phyloP scores from a whole-genome alignment of 1,139 yeast genomes.

The Spencermartinsiella ligniputridi region DNA sequence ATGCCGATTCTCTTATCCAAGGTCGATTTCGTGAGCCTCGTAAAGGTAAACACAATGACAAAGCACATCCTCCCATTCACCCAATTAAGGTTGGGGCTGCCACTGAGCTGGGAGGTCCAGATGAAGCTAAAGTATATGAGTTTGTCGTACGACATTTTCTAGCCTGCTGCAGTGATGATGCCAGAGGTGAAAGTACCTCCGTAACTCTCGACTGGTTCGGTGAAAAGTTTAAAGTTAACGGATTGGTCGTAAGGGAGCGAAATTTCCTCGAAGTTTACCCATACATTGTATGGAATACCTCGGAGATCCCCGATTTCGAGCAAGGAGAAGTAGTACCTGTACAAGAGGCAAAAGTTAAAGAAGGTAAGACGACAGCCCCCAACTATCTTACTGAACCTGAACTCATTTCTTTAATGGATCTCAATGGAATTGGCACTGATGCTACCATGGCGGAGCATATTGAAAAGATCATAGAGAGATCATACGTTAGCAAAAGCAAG shows the following conservation, averaged over 20 bases:
- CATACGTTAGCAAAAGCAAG: conserved; percentile 52
- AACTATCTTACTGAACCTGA: conserved; percentile 85
- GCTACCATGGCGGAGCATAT: conserved; percentile 99
- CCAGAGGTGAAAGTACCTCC: conserved; percentile 66
- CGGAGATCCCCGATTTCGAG: conserved; percentile 61
- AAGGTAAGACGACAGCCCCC: conserved; percentile 81
- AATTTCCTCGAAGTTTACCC: conserved; percentile 79
- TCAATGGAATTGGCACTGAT: conserved; percentile 96
- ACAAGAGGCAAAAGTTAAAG: conserved; percentile 52
- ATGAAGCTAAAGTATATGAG: conserved; percentile 73
- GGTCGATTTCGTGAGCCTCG: conserved; percentile 59
- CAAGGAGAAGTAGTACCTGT: conserved; percentile 55
- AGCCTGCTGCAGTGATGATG: conserved; percentile 92
- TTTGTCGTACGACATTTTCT: conserved; percentile 81
- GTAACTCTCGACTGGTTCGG: conserved; percentile 70
- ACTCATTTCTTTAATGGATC: conserved; percentile 89
- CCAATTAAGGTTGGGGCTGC: conserved; percentile 53
- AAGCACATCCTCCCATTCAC: conserved; percentile 98
- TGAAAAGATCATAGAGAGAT: conserved; percentile 64
- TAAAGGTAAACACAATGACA: conserved; percentile 78
- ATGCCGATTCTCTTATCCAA: conserved; percentile 36
- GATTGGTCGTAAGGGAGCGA: conserved; percentile 63
- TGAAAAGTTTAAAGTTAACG: conserved; percentile 66
- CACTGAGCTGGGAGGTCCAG: conserved; percentile 38
- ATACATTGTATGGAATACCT: conserved; percentile 72